Conservation (phyloP, 2,329 filamentous ascomycete species). For the Aspergillus pseudonomiae region DNA sequence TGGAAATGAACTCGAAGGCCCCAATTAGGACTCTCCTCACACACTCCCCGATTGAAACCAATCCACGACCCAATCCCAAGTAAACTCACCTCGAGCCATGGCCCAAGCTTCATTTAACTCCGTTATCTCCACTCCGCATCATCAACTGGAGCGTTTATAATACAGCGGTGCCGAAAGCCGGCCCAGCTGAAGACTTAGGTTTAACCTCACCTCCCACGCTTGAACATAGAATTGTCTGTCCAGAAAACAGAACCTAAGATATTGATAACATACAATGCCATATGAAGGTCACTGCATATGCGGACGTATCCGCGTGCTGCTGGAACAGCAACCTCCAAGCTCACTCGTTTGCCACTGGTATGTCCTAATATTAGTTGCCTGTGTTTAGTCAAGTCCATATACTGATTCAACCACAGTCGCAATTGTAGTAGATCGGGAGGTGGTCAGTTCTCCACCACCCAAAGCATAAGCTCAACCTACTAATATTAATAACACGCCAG, state of each 20-base stretch:
- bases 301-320: slow-evolving; percentile 4
- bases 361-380: not conserved
- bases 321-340: slow-evolving; percentile 2
- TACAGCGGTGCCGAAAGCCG: not conserved
- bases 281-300: slow-evolving; percentile 12
- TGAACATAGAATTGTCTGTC: not conserved
- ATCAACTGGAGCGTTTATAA: not conserved
- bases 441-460: not conserved
- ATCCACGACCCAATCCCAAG: not conserved
- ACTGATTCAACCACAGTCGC: not conserved
- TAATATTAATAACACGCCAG: not conserved
- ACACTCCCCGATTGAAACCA: not conserved
- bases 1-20: not conserved
- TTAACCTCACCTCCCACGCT: not conserved
- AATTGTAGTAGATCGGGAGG: slow-evolving; percentile 5
- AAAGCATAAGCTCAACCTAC: not conserved
- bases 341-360: slow-evolving; percentile 15
- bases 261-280: not conserved
- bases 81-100: not conserved
- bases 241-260: too few relatives aligned
- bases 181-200: not conserved
- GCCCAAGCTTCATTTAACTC: not conserved
- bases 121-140: not conserved
- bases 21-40: not conserved
- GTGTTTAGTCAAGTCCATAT: not conserved